Conservation (phyloP, 306 rosid species). For the Hippophae rhamnoides region DNA sequence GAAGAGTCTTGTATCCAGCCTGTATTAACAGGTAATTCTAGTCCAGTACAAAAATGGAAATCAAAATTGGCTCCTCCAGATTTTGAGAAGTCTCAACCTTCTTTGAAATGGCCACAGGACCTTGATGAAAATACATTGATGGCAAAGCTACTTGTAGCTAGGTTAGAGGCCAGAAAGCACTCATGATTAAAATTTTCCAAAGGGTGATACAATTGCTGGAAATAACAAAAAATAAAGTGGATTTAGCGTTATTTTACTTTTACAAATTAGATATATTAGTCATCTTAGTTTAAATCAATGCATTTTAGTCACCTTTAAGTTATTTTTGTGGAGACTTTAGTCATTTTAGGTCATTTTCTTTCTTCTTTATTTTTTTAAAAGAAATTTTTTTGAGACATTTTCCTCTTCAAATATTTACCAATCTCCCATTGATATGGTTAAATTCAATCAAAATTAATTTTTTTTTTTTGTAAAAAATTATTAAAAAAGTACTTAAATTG, state of each 20-base stretch:
- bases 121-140: constrained; percentile 63
- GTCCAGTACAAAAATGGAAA: constrained; percentile 42
- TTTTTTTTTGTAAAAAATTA: too few species aligned
- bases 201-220: constrained; percentile 8
- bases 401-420: too few species aligned
- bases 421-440: too few species aligned
- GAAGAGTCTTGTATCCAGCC: constrained; percentile 28
- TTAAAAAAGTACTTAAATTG: too few species aligned
- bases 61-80: constrained; percentile 29
- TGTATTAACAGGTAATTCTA: constrained; percentile 27
- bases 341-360: too few species aligned
- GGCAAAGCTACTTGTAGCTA: constrained; percentile 79
- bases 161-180: constrained; percentile 49
- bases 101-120: constrained; percentile 47
- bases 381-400: too few species aligned
- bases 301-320: too few species aligned
- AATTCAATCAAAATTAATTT: too few species aligned
- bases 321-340: too few species aligned
- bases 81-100: constrained; percentile 27
- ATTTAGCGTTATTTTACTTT: background rate
- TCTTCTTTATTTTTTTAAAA: too few species aligned
- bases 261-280: too few species aligned
- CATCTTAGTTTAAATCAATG: too few species aligned
- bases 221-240: background rate
- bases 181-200: constrained; percentile 28